Percentiles rank a stretch among this genome's conserved stretches.
Conservation (phyloP, 495 filamentous ascomycete species). For the Parathielavia appendiculata region DNA sequence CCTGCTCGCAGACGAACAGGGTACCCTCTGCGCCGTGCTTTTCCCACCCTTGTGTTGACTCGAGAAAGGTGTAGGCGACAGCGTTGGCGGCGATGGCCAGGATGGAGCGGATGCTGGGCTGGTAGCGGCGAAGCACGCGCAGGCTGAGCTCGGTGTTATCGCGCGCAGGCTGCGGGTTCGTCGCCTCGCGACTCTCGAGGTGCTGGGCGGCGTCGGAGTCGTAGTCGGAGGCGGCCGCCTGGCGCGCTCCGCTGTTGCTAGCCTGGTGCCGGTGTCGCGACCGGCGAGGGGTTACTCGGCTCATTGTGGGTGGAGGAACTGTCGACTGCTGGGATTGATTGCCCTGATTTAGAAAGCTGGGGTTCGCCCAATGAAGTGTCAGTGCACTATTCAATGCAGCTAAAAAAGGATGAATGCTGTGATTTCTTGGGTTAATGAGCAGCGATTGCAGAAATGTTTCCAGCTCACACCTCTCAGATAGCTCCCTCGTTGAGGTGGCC, state of each 20-base stretch:
- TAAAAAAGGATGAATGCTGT: too few species aligned
- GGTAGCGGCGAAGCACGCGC: conserved; percentile 68
- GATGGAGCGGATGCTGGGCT: conserved; percentile 60
- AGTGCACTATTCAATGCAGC: too few species aligned
- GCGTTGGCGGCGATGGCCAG: conserved; percentile 71
- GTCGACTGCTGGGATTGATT: neutral
- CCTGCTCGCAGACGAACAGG: conserved; percentile 70
- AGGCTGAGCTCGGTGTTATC: conserved; percentile 80
- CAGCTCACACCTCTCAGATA: too few species aligned
- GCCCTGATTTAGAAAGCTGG: too few species aligned
- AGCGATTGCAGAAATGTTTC: too few species aligned
- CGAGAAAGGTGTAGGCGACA: conserved; percentile 70
- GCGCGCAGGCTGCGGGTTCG: conserved; percentile 42
- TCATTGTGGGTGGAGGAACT: conserved; percentile 17
- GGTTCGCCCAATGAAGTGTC: too few species aligned
- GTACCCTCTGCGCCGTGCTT: conserved; percentile 73
- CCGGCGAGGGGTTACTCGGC: conserved; percentile 33
- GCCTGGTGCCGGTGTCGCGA: conserved; percentile 36
- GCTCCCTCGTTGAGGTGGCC: too few species aligned
- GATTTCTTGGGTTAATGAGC: too few species aligned
- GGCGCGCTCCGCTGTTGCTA: conserved; percentile 31
- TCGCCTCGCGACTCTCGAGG: conserved; percentile 34
- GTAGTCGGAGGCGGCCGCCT: conserved; percentile 56
- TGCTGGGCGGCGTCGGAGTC: conserved; percentile 49
- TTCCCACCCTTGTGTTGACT: conserved; percentile 61